Conservation (phyloP, 306 rosid genomes). For the Quercus cerris region DNA sequence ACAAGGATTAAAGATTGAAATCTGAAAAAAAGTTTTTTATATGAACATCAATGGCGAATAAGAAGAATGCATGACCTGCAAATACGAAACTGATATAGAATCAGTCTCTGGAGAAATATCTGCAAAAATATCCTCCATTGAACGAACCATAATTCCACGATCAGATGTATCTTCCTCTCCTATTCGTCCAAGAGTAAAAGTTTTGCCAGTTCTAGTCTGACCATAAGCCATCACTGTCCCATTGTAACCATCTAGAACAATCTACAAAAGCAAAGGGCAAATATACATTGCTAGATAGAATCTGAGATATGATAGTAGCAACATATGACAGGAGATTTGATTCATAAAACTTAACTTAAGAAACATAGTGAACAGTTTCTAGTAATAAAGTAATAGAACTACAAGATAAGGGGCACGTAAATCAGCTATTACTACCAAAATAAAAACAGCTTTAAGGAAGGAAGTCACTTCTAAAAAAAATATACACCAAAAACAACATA, state of each 20-base stretch:
- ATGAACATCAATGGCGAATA: not conserved
- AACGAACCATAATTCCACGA: slow-evolving; percentile 96
- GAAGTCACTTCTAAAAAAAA: slow-evolving; percentile 4
- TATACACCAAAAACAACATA: slow-evolving; percentile 21
- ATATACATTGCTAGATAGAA: not conserved
- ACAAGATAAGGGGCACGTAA: not conserved
- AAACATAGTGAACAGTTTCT: not conserved
- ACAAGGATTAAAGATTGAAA: not conserved
- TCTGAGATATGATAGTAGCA: not conserved
- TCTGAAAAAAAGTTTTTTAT: not conserved
- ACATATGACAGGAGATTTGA: not conserved
- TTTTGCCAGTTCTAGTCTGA: slow-evolving; percentile 97
- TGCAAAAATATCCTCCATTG: slow-evolving; percentile 90
- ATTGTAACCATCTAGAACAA: slow-evolving; percentile 92
- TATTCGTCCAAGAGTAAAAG: slow-evolving; percentile 87
- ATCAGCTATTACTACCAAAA: not conserved
- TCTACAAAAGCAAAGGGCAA: slow-evolving; percentile 42
- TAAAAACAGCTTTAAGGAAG: slow-evolving; percentile 6
- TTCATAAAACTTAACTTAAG: slow-evolving; percentile 16
- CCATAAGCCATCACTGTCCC: slow-evolving; percentile 99
- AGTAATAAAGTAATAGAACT: not conserved
- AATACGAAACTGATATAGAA: slow-evolving; percentile 70
- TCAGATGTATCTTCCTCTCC: slow-evolving; percentile 82
- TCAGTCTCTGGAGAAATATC: slow-evolving; percentile 73
- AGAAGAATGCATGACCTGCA: slow-evolving; percentile 50